Evolutionary conservation across 1,139 yeast species (phyloP), one percentile per base, ranked within the genome.

Genomic region (Taphrina confusa): DNA sequence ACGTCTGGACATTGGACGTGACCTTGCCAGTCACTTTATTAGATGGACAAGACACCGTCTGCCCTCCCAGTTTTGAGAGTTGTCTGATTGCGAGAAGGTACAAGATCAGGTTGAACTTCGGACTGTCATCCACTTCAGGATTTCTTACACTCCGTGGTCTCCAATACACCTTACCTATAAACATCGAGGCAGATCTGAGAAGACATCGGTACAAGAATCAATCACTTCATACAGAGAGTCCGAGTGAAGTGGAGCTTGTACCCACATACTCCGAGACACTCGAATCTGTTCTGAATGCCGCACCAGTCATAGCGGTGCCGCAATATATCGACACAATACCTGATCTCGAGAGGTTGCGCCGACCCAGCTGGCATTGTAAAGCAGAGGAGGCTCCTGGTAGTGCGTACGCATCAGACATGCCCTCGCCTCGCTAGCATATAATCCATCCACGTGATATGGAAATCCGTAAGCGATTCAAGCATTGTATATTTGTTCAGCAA

Each of bases 41-140:
- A 2, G 40, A 30, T 12, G 49, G n/a, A 11, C 40, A 52, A 9
- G 16, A 20, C 11, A n/a, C 42, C n/a, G 49, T 40, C 37, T 28
- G 28, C 20, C 40, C 34, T 8, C 58, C 58, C 18, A 44, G 51
- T 18, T 54, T 54, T 25, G 58, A 54, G 25, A 44, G 44, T 28
- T 54, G 58, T 16, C 33, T 54, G 14, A 31, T 54, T 9, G 34
- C 58, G 11, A 45, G 51, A 20, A 22, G 46, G 16, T 44, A 54
- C 27, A 18, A 47, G 30, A n/a, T 47, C 12, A 20, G 22, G 22
- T 1, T 47, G 30, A 28, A 28, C 6, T 5, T 33, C 14, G 14
- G 37, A 9, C 20, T 47, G 9, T 33, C 39, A 1, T 31, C 39
- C n/a, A 22, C 39, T 3, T 20, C 52, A n/a, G 2, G 31, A 6